Percentiles rank a stretch among this genome's conserved stretches.
phyloP scores from a whole-genome alignment of 441 rosid genomes.

The Corymbia citriodora region DNA sequence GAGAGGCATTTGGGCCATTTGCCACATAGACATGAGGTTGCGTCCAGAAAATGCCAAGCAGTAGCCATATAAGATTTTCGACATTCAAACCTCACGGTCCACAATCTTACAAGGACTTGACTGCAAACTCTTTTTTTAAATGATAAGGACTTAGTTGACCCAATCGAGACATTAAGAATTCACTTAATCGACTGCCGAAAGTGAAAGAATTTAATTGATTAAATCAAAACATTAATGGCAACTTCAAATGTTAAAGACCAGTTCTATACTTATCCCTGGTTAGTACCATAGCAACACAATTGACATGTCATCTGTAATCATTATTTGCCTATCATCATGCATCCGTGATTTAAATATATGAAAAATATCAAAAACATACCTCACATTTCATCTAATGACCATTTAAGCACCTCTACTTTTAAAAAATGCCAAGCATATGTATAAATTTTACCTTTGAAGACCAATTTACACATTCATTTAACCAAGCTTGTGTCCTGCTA shows the following conservation, averaged over 20 bases:
- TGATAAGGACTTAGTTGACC: background rate
- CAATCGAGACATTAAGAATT: background rate
- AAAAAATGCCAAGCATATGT: too few species aligned
- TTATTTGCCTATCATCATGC: background rate
- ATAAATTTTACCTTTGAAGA: too few species aligned
- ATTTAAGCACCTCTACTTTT: too few species aligned
- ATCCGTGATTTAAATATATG: background rate
- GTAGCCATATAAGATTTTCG: background rate
- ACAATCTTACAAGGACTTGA: background rate
- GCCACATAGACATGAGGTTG: background rate
- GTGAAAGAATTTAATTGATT: background rate
- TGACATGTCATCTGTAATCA: background rate
- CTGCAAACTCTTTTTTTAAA: background rate
- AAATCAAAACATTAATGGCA: background rate
- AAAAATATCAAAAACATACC: too few species aligned
- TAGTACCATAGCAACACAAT: background rate
- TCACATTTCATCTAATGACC: too few species aligned
- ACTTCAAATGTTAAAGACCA: background rate
- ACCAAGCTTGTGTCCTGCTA: too few species aligned
- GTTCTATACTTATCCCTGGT: background rate
- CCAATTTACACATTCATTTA: too few species aligned
- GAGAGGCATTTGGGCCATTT: background rate
- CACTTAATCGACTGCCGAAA: background rate
- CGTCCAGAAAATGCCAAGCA: background rate
- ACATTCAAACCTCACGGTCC: background rate